Conservation (phyloP, 2,329 filamentous ascomycete species). For the Diaporthe sp. region DNA sequence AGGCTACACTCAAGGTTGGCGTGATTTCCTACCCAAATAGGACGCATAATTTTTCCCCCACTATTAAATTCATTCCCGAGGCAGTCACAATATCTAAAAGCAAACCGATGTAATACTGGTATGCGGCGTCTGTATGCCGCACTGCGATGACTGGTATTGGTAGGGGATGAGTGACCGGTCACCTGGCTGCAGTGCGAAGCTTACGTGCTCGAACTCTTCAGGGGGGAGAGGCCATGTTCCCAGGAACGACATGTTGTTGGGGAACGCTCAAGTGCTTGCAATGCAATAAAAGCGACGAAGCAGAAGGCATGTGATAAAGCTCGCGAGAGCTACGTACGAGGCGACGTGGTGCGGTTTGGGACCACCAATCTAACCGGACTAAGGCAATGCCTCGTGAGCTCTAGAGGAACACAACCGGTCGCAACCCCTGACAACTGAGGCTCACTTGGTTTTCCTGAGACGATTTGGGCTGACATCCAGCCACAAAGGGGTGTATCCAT, state of each 20-base stretch:
- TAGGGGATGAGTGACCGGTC: not conserved
- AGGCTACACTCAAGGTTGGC: not conserved
- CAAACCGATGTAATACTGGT: not conserved
- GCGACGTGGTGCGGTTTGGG: not conserved
- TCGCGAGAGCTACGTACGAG: not conserved
- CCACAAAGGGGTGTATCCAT: not conserved
- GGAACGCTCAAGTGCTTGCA: no score
- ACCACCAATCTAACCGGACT: not conserved
- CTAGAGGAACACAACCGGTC: not conserved
- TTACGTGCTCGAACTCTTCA: no score
- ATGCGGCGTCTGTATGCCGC: not conserved
- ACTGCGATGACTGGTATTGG: not conserved
- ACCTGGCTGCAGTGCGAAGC: not conserved
- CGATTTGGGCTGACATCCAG: not conserved
- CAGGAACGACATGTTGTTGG: no score
- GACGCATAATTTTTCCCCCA: not conserved
- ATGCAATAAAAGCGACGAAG: no score
- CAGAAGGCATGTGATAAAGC: no score
- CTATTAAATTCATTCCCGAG: not conserved
- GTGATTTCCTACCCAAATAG: not conserved
- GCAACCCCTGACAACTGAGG: not conserved
- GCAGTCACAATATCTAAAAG: not conserved
- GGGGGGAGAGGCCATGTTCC: no score
- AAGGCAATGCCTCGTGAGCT: not conserved
- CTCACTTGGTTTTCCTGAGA: not conserved